phyloP scores from a whole-genome alignment of 805 yeast genomes.

The Candida awuae region DNA sequence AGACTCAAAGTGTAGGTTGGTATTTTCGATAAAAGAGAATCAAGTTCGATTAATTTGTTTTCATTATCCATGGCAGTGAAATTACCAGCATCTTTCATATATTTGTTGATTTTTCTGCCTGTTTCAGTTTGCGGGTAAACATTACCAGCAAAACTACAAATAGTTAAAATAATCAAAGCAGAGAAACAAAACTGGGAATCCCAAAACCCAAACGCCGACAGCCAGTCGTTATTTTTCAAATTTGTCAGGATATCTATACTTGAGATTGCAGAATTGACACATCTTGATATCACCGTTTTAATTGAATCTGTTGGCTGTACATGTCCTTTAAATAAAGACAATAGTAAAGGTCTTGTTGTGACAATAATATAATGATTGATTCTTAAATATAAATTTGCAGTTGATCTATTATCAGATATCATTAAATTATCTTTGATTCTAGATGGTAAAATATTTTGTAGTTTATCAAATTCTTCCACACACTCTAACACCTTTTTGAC shows the following conservation, averaged over 20 bases:
- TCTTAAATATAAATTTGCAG: slow-evolving; percentile 27
- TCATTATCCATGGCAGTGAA: slow-evolving; percentile 28
- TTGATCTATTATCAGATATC: slow-evolving; percentile 17
- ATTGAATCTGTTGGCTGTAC: slow-evolving; percentile 15
- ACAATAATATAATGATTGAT: slow-evolving; percentile 28
- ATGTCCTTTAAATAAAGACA: slow-evolving; percentile 27
- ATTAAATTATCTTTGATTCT: slow-evolving; percentile 15
- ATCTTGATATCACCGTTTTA: slow-evolving; percentile 23
- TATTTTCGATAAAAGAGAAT: slow-evolving; percentile 6
- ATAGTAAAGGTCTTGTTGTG: slow-evolving; percentile 27
- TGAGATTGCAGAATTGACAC: slow-evolving; percentile 19
- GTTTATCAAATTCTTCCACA: slow-evolving; percentile 19
- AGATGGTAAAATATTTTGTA: slow-evolving; percentile 19
- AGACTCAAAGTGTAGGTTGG: neutral
- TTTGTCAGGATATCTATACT: slow-evolving; percentile 9
- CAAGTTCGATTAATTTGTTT: slow-evolving; percentile 21
- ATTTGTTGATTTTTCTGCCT: slow-evolving; percentile 19
- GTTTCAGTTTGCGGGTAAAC: slow-evolving; percentile 16
- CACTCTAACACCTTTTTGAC: slow-evolving; percentile 19
- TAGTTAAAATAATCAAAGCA: slow-evolving; percentile 23
- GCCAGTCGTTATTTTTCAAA: slow-evolving; percentile 22
- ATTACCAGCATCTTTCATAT: slow-evolving; percentile 25
- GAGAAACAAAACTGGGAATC: slow-evolving; percentile 29
- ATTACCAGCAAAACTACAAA: slow-evolving; percentile 18
- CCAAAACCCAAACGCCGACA: slow-evolving; percentile 30